Conservation (phyloP, 352 stramenopile genomes). For the Elongisporangium senticosum region DNA sequence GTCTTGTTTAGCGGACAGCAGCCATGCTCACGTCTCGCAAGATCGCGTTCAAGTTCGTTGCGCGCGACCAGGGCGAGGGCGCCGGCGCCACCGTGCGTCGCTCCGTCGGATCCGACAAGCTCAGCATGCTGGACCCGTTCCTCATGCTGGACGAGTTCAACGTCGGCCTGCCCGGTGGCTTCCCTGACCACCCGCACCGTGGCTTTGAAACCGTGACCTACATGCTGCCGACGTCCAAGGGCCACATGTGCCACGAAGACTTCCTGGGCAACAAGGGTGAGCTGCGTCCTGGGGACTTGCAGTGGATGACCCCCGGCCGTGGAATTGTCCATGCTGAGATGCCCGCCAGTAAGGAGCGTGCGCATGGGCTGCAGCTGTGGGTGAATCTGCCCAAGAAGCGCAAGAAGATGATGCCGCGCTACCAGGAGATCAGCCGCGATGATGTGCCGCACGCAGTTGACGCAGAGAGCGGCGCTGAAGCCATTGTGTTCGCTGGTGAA, state of each 20-base stretch:
- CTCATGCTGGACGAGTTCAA: conserved; percentile 61
- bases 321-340: conserved; percentile 56
- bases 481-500: conserved; percentile 47
- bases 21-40: conserved; percentile 20
- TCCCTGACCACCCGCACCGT: conserved; percentile 87
- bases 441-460: conserved; percentile 31
- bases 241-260: conserved; percentile 86
- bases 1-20: too few relatives aligned
- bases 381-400: conserved; percentile 37
- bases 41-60: conserved; percentile 51
- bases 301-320: conserved; percentile 54
- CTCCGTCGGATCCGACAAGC: conserved; percentile 42
- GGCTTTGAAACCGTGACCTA: conserved; percentile 93
- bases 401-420: conserved; percentile 46
- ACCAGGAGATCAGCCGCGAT: conserved; percentile 45
- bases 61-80: conserved; percentile 45
- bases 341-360: conserved; percentile 22
- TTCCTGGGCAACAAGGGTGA: conserved; percentile 57
- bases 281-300: conserved; percentile 37
- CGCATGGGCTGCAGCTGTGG: conserved; percentile 47
- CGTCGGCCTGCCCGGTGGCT: conserved; percentile 61
- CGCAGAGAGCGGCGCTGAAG: conserved; percentile 30
- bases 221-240: conserved; percentile 62
- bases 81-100: conserved; percentile 48
- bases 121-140: conserved; percentile 47